Conservation (phyloP, 495 filamentous ascomycete genomes). For the Aspergillus campestris region DNA sequence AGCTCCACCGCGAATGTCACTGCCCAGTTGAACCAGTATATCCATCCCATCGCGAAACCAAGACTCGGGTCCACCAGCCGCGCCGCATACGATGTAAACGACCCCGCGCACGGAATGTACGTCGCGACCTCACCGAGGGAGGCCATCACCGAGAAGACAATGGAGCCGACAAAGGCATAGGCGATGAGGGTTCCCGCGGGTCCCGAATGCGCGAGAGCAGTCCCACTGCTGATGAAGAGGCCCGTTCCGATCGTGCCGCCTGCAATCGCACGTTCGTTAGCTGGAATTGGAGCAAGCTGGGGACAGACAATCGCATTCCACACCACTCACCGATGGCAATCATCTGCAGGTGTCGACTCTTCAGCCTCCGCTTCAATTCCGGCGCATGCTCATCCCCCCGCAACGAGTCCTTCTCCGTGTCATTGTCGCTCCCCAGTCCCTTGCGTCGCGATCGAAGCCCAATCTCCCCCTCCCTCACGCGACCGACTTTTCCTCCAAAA, state of each 20-base stretch:
- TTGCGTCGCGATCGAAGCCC: too few species aligned
- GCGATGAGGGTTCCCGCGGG: conserved; percentile 57
- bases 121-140: conserved; percentile 58
- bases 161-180: conserved; percentile 46
- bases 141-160: conserved; percentile 44
- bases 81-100: conserved; percentile 58
- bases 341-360: conserved; percentile 57
- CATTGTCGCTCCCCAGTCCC: neutral
- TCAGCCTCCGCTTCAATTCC: conserved; percentile 43
- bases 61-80: conserved; percentile 60
- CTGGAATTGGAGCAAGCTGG: neutral
- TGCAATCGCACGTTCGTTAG: conserved; percentile 8
- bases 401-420: conserved; percentile 1
- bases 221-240: conserved; percentile 61
- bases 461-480: too few species aligned
- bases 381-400: conserved; percentile 2
- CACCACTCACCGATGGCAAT: conserved; percentile 47
- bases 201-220: conserved; percentile 52
- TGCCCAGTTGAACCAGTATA: conserved; percentile 46
- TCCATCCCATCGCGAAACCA: conserved; percentile 69
- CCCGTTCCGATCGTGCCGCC: conserved; percentile 68
- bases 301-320: neutral
- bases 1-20: conserved; percentile 60
- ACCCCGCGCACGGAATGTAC: conserved; percentile 61
- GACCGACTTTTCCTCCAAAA: too few species aligned